Evolutionary conservation across 805 yeast genomes (phyloP), one percentile per base, ranked within the genome.

Genomic region (Dipodascus albidus): DNA sequence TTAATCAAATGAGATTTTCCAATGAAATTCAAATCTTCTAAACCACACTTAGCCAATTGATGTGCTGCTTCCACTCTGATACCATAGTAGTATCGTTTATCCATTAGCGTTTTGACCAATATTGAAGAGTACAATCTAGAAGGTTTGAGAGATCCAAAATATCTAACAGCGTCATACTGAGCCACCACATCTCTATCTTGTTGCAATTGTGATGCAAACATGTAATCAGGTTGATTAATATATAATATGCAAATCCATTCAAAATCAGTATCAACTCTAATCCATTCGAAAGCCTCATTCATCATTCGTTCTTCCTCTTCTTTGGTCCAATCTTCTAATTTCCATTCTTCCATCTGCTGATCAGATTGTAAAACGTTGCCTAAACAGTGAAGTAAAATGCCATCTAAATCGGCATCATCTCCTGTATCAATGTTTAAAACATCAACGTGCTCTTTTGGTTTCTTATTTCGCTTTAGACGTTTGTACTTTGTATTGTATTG

Each of bases 131-230:
- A 85, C 3, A 85, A 72, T 0, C 74, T 59, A 1, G 77, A 75
- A 0, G 89, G 86, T 53, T 79, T 76, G 51, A 74, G 75, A 9
- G 75, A 78, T 4, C 85, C 82, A 67, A 87, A 91, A 65, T 78
- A 87, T 50, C 75, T 70, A 15, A 90, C 77, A 8, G 96, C 88
- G 52, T 88, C 96, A 47, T 81, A 69, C 63, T 93, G 99, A 0
- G 99, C 99, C 56, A 89, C 96, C 19, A 93, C 95, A 64, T 93
- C 99, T 57, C 96, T 72, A 68, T 93, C 99, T 64, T 89, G 95
- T 60, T 87, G 93, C 27, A 93, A 70, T 63, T 93, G 99, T 0
- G 98, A 87, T 0, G 88, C 86, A 65, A 79, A 93, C 97, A 93
- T 93, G 63, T 88, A 85, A 61, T 89, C 97, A 0, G 96, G 95